Evolutionary conservation across 345 rosid species (phyloP).

Genomic region (Linum lewisii): DNA sequence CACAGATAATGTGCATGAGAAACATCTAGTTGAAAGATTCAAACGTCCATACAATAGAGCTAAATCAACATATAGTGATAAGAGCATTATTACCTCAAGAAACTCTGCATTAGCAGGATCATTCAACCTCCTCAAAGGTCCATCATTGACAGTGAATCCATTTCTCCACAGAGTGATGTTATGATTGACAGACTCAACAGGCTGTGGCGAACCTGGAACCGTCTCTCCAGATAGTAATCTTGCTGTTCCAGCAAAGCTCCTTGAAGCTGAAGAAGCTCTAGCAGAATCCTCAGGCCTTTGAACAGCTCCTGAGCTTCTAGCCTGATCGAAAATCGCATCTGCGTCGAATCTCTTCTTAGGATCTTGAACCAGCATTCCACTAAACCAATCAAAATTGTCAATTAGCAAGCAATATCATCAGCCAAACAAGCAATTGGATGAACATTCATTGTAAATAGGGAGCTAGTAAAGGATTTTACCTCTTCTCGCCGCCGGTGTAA

Average conservation of each 20-base stretch:
- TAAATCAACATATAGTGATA: neutral
- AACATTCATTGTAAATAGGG: neutral
- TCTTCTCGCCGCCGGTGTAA: slow-evolving; percentile 84
- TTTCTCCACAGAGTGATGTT: slow-evolving; percentile 77
- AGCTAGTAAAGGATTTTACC: slow-evolving; percentile 28
- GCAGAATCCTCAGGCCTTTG: slow-evolving; percentile 44
- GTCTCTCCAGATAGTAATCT: slow-evolving; percentile 74
- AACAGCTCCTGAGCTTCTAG: slow-evolving; percentile 50
- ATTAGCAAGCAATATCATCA: neutral
- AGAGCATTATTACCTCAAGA: slow-evolving; percentile 48
- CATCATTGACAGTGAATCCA: slow-evolving; percentile 88
- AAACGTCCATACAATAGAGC: no score
- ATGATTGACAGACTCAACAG: slow-evolving; percentile 51
- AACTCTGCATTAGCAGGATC: slow-evolving; percentile 76
- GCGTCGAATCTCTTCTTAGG: slow-evolving; percentile 51
- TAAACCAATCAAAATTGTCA: slow-evolving; percentile 16
- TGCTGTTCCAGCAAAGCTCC: slow-evolving; percentile 66
- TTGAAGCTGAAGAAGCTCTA: slow-evolving; percentile 43
- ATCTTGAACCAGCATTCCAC: slow-evolving; percentile 93
- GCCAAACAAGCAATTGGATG: neutral
- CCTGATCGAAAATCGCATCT: slow-evolving; percentile 61
- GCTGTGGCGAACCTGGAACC: slow-evolving; percentile 41
- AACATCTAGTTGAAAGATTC: no score
- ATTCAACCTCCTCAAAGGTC: slow-evolving; percentile 60
- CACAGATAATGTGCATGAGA: no score